Evolutionary conservation across 768 basidiomycete genomes (phyloP).

Genomic region (Mrakia gelida): DNA sequence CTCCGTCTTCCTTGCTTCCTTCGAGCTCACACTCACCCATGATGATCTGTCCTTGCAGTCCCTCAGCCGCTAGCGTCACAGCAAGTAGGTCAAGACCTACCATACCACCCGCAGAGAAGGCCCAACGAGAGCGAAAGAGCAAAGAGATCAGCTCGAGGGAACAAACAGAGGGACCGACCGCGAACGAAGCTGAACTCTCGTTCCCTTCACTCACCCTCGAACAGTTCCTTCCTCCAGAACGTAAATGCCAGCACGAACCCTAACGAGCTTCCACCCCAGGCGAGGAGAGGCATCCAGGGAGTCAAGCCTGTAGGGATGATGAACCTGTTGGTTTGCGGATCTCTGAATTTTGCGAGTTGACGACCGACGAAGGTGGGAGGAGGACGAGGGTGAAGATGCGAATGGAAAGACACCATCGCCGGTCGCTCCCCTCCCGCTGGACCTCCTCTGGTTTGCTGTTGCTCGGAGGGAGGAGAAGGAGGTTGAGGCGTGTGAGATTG

Average conservation of each 20-base stretch:
- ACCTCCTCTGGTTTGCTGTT: not conserved
- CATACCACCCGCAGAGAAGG: not conserved
- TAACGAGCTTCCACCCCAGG: slow-evolving; percentile 71
- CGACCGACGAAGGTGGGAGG: not conserved
- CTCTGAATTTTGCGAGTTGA: not conserved
- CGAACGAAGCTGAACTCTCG: slow-evolving; percentile 31
- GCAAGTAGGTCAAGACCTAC: slow-evolving; percentile 78
- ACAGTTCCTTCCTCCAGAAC: slow-evolving; percentile 76
- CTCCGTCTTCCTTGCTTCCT: not conserved
- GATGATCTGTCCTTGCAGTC: slow-evolving; percentile 67
- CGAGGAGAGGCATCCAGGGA: slow-evolving; percentile 71
- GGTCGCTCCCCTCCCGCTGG: not conserved
- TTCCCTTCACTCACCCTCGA: slow-evolving; percentile 67
- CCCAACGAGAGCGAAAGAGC: not conserved
- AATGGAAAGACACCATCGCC: slow-evolving; percentile 10
- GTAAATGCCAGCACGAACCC: slow-evolving; percentile 75
- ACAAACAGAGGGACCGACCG: too few species aligned
- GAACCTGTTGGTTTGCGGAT: slow-evolving; percentile 15
- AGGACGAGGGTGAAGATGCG: not conserved
- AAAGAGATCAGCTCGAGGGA: not conserved
- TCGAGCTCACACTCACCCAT: slow-evolving; percentile 52
- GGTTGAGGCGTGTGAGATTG: slow-evolving; percentile 17
- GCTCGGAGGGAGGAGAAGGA: not conserved
- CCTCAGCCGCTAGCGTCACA: slow-evolving; percentile 67
- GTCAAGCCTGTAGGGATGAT: slow-evolving; percentile 48